Conservation (phyloP, 2,329 filamentous ascomycete species). For the Alternaria sp. region DNA sequence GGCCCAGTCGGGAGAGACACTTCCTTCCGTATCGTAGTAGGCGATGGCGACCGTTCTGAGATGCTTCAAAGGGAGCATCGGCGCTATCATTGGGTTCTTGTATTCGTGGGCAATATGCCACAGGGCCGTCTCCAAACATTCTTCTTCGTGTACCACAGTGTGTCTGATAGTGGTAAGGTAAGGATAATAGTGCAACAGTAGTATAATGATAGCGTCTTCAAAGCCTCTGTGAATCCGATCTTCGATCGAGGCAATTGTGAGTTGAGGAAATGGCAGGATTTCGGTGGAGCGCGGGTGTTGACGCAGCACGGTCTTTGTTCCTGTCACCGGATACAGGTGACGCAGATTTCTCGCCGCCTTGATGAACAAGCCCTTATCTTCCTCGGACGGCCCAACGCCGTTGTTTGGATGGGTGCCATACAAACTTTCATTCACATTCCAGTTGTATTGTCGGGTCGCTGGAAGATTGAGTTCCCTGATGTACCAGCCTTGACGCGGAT, state of each 20-base stretch:
- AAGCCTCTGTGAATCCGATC: constrained; percentile 6
- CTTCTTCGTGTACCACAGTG: not conserved
- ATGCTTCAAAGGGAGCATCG: constrained; percentile 20
- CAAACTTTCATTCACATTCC: not conserved
- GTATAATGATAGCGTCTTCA: constrained; percentile 14
- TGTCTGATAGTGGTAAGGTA: constrained; percentile 19
- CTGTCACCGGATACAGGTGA: constrained; percentile 6
- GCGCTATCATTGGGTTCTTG: constrained; percentile 7
- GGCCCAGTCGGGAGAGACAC: constrained; percentile 14
- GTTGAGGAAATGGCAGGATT: not conserved
- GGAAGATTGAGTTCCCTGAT: constrained; percentile 27
- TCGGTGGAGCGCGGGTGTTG: not conserved
- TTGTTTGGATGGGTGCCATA: not conserved
- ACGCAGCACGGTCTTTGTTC: not conserved
- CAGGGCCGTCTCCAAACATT: constrained; percentile 7
- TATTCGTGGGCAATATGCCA: constrained; percentile 14
- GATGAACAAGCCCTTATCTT: constrained; percentile 12
- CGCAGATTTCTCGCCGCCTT: constrained; percentile 6
- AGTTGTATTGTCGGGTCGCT: not conserved
- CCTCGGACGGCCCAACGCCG: constrained; percentile 3
- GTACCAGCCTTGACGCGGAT: constrained; percentile 24
- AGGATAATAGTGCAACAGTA: constrained; percentile 25
- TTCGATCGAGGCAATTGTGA: constrained; percentile 2
- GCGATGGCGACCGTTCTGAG: constrained; percentile 21
- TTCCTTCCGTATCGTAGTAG: constrained; percentile 15